phyloP scores from a whole-genome alignment of 805 yeast genomes.

The Priceomyces castillae region DNA sequence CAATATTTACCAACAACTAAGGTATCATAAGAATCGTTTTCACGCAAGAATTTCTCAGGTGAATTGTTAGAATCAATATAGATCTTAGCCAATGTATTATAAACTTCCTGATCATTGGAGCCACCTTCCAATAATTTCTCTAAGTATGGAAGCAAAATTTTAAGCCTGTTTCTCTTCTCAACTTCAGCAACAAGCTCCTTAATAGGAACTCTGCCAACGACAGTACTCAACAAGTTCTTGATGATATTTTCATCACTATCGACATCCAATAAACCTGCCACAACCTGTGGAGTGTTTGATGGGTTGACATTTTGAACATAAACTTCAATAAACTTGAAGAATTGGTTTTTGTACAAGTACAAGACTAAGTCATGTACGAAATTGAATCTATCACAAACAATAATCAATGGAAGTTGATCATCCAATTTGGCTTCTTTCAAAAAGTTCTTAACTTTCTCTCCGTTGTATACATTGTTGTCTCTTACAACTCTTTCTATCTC shows the following conservation, averaged over 20 bases:
- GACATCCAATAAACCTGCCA: slow-evolving; percentile 94
- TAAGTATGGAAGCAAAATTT: slow-evolving; percentile 86
- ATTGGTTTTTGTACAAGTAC: slow-evolving; percentile 92
- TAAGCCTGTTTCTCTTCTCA: slow-evolving; percentile 92
- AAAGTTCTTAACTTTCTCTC: slow-evolving; percentile 96
- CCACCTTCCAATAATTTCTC: slow-evolving; percentile 86
- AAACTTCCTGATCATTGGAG: slow-evolving; percentile 85
- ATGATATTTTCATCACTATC: slow-evolving; percentile 93
- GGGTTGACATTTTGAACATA: slow-evolving; percentile 98
- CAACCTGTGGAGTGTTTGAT: slow-evolving; percentile 90
- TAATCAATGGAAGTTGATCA: slow-evolving; percentile 93
- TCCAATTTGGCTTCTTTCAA: slow-evolving; percentile 90
- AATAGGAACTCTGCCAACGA: slow-evolving; percentile 91
- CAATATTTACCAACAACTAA: slow-evolving; percentile 95
- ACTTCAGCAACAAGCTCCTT: slow-evolving; percentile 88
- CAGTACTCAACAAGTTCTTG: slow-evolving; percentile 75
- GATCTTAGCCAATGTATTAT: slow-evolving; percentile 93
- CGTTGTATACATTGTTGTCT: slow-evolving; percentile 90
- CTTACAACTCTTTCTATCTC: slow-evolving; percentile 96
- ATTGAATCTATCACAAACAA: slow-evolving; percentile 90
- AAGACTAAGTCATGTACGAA: slow-evolving; percentile 91
- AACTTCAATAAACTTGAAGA: slow-evolving; percentile 94
- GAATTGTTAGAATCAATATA: slow-evolving; percentile 97
- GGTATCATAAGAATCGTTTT: slow-evolving; percentile 88
- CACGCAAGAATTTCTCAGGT: slow-evolving; percentile 94